These are phyloP conservation scores for Phytomonas sp. DNA, from an alignment of 208 protist species.

Conservation along the genomic window DNA sequence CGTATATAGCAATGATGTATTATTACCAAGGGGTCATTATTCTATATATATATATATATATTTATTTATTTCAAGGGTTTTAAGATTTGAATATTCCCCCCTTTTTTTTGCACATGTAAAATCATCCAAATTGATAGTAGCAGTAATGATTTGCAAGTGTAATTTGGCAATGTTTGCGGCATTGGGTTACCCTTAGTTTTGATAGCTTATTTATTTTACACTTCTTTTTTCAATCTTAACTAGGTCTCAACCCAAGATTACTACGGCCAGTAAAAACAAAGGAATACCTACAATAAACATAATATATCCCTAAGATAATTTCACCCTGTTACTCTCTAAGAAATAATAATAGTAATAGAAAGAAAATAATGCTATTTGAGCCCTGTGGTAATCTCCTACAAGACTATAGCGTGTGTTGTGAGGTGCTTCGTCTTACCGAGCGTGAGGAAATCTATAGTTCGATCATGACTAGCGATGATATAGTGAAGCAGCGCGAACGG, in stretches of 20 bases:
- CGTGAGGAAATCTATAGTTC: constrained; percentile 75
- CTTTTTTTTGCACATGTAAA: constrained; percentile 3
- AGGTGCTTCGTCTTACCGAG: constrained; percentile 68
- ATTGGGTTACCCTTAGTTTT: not conserved
- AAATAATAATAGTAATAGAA: not conserved
- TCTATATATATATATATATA: constrained; percentile 12
- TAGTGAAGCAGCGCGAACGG: not conserved
- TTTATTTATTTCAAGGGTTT: constrained; percentile 3
- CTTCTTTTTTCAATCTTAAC: constrained; percentile 7
- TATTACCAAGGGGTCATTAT: constrained; percentile 2
- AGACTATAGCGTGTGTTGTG: constrained; percentile 86
- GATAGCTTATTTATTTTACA: not conserved
- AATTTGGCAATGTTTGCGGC: not conserved
- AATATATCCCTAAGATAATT: not conserved
- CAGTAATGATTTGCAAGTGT: not conserved
- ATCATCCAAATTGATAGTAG: constrained; percentile 8
- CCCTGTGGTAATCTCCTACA: constrained; percentile 74
- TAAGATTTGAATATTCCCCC: constrained; percentile 4
- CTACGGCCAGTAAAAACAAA: not conserved
- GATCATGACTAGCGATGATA: constrained; percentile 14
- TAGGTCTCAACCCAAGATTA: not conserved
- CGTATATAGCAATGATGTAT: constrained; percentile 6
- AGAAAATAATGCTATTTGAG: constrained; percentile 67
- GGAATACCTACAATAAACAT: constrained; percentile 6
- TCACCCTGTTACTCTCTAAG: not conserved